phyloP scores from a whole-genome alignment of 2,329 filamentous ascomycete species.

The Paecilomyces niveus region DNA sequence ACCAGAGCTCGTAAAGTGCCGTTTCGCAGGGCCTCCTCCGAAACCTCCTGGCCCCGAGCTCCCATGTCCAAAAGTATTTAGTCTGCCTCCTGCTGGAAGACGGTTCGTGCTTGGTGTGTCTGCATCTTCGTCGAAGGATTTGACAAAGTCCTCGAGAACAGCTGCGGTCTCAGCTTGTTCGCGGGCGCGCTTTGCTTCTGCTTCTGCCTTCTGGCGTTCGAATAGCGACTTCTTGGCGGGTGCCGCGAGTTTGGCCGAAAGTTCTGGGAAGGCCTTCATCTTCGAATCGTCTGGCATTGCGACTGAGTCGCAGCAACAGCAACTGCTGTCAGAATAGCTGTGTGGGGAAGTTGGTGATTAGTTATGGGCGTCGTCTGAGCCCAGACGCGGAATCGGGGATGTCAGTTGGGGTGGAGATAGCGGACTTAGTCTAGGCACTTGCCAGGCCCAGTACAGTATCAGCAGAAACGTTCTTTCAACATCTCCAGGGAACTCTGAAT shows the following conservation, averaged over 20 bases:
- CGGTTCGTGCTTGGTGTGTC: conserved; percentile 10
- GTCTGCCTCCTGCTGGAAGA: conserved; percentile 15
- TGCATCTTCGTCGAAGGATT: conserved; percentile 51
- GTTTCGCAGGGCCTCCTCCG: conserved; percentile 43
- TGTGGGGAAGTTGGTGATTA: not conserved
- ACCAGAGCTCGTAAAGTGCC: conserved; percentile 52
- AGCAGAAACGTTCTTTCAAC: not conserved
- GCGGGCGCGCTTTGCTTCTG: conserved; percentile 76
- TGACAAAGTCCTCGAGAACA: conserved; percentile 80
- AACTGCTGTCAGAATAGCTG: conserved; percentile 7
- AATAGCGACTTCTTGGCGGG: conserved; percentile 79
- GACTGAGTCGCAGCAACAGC: conserved; percentile 13
- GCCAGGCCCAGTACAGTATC: not conserved
- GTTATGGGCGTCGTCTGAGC: not conserved
- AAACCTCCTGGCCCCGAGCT: conserved; percentile 20
- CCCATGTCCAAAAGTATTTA: conserved; percentile 23
- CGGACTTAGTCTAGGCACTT: not conserved
- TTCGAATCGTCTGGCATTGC: conserved; percentile 34
- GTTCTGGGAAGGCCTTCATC: conserved; percentile 55
- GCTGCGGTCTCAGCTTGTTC: conserved; percentile 84
- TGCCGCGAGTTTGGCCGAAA: conserved; percentile 70
- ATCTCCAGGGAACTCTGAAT: no score
- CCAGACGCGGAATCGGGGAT: not conserved
- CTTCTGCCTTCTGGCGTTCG: conserved; percentile 81
- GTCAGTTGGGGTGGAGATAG: not conserved